Percentiles rank a stretch among this genome's conserved stretches.
Evolutionary conservation across 1,284 basidiomycete genomes (phyloP).

Genomic region (Caloboletus inedulis): DNA sequence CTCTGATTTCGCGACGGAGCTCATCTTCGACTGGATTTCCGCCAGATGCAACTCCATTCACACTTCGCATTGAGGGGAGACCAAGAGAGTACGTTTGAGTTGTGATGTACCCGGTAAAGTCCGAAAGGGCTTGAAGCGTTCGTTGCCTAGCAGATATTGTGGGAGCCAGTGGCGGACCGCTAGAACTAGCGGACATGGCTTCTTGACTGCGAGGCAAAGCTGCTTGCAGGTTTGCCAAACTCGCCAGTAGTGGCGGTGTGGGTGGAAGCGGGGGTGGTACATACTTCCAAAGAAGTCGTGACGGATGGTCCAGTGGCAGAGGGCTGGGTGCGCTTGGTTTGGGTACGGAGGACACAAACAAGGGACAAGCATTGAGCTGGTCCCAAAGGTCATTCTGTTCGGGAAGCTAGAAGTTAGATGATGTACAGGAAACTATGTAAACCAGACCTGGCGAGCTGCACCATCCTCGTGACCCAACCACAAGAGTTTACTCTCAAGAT

Average conservation of each 20-base stretch:
- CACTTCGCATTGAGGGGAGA: conserved; percentile 17
- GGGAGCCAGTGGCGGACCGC: conserved; percentile 22
- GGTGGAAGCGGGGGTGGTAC: conserved; percentile 37
- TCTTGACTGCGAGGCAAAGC: conserved; percentile 38
- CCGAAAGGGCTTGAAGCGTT: conserved; percentile 45
- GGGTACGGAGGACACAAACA: conserved; percentile 40
- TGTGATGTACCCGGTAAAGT: conserved; percentile 54
- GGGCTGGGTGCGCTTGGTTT: conserved; percentile 9
- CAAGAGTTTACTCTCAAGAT: conserved; percentile 52
- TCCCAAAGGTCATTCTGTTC: conserved; percentile 57
- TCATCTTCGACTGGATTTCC: conserved; percentile 40
- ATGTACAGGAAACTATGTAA: not conserved
- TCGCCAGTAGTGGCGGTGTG: conserved; percentile 45
- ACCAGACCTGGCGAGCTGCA: conserved; percentile 48
- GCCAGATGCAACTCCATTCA: conserved; percentile 1
- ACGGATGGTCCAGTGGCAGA: conserved; percentile 24
- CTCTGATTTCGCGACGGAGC: conserved; percentile 49
- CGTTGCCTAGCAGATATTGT: conserved; percentile 38
- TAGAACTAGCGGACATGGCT: conserved; percentile 34
- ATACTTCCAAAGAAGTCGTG: conserved; percentile 52
- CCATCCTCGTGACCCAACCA: conserved; percentile 51
- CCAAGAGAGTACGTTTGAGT: conserved; percentile 43
- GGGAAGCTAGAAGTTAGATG: not conserved
- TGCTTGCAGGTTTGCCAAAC: conserved; percentile 45
- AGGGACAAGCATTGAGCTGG: conserved; percentile 49